phyloP scores from a whole-genome alignment of 345 rosid genomes.

The Acer saccharum region DNA sequence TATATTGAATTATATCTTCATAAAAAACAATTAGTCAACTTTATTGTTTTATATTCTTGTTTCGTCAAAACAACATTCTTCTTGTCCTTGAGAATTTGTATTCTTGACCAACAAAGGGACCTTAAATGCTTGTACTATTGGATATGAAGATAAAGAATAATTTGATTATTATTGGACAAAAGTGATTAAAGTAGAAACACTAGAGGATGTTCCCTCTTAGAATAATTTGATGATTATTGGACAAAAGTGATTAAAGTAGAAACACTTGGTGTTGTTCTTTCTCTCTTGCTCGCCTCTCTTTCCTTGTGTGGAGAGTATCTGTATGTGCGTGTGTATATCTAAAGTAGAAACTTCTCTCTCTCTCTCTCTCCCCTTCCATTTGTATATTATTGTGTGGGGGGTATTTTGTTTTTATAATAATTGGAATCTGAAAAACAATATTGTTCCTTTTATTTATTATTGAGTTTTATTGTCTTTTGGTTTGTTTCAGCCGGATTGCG shows the following conservation, averaged over 20 bases:
- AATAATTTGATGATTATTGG: not conserved
- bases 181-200: not conserved
- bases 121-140: not conserved
- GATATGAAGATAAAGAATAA: not conserved
- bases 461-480: slow-evolving; percentile 4
- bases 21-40: too few relatives aligned
- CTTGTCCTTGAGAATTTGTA: too few relatives aligned
- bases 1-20: too few relatives aligned
- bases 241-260: not conserved
- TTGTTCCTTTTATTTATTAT: not conserved
- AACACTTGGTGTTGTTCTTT: not conserved
- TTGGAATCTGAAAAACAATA: not conserved
- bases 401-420: not conserved
- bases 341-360: not conserved
- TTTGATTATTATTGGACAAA: not conserved
- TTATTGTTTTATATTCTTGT: too few relatives aligned
- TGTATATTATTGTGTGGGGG: not conserved
- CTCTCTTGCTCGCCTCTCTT: not conserved
- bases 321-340: not conserved
- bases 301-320: not conserved
- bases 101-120: not conserved
- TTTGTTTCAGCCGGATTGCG: slow-evolving; percentile 64
- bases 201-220: not conserved
- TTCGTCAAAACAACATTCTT: too few relatives aligned
- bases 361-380: not conserved